A percentile compares a stretch with the other conserved stretches of the same genome.
phyloP scores from a whole-genome alignment of 2,329 filamentous ascomycete species.

The Xylaria sp. region DNA sequence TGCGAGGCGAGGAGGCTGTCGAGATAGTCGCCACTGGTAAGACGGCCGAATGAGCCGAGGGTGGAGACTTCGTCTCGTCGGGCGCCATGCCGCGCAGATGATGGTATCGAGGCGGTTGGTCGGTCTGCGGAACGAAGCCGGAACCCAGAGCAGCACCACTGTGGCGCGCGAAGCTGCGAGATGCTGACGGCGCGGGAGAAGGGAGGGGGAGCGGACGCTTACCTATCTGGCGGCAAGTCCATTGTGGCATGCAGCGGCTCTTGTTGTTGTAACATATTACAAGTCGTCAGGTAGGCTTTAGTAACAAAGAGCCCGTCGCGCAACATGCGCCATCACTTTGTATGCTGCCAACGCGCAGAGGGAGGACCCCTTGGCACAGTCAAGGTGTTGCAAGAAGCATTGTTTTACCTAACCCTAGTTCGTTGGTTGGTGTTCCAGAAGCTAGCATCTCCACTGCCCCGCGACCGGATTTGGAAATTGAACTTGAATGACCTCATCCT shows the following conservation, averaged over 20 bases:
- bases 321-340: constrained; percentile 12
- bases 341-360: neutral
- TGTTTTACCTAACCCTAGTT: no score
- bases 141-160: neutral
- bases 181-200: neutral
- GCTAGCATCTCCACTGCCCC: constrained; percentile 8
- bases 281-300: constrained; percentile 10
- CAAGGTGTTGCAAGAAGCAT: no score
- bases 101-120: neutral
- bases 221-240: constrained; percentile 40
- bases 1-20: neutral
- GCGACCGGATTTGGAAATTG: neutral
- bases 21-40: no score
- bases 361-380: neutral
- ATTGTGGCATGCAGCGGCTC: constrained; percentile 32
- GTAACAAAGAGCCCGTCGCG: constrained; percentile 33
- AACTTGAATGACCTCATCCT: neutral
- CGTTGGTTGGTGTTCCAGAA: neutral
- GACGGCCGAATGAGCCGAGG: constrained; percentile 2
- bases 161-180: neutral
- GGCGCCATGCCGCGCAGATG: constrained; percentile 4
- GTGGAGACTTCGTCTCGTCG: neutral
- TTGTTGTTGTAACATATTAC: constrained; percentile 10
- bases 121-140: neutral
- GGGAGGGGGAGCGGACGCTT: constrained; percentile 24